Evolutionary conservation across 2,329 filamentous ascomycete genomes (phyloP).

Genomic region (Metarhizium rileyi): DNA sequence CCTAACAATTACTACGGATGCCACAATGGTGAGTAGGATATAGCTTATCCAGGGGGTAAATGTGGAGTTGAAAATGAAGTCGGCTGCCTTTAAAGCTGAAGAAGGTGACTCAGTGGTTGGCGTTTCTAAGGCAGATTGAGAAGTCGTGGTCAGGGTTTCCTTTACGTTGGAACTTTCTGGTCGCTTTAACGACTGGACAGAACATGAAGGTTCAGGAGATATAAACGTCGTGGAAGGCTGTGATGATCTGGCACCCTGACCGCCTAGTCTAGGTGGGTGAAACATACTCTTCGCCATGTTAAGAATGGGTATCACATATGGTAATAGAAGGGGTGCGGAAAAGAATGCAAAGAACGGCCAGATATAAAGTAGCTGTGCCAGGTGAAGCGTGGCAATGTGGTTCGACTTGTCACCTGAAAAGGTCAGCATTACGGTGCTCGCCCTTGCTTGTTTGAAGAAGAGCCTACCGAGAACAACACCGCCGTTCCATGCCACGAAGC

Average conservation of each 20-base stretch:
- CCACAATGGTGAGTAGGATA: constrained; percentile 22
- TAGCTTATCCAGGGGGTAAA: constrained; percentile 26
- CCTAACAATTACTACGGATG: constrained; percentile 45
- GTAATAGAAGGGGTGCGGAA: constrained; percentile 66
- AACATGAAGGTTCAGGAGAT: neutral
- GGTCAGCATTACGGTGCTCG: neutral
- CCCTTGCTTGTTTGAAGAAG: neutral
- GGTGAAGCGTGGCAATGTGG: constrained; percentile 79
- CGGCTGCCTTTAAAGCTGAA: constrained; percentile 3
- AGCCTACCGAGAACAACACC: constrained; percentile 75
- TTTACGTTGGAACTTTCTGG: neutral
- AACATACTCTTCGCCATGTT: constrained; percentile 7
- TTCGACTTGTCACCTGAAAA: constrained; percentile 82
- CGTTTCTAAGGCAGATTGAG: neutral
- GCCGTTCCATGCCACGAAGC: constrained; percentile 78
- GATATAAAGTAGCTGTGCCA: constrained; percentile 90
- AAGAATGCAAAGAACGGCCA: constrained; percentile 89
- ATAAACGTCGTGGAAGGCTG: neutral
- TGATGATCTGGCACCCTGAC: neutral
- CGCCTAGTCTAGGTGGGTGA: neutral
- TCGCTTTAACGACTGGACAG: neutral
- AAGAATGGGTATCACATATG: constrained; percentile 31
- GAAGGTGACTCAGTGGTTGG: constrained; percentile 6
- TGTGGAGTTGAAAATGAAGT: constrained; percentile 19
- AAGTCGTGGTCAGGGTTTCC: neutral